phyloP scores from a whole-genome alignment of 305 asterid genomes.

The Solanum hybrid region DNA sequence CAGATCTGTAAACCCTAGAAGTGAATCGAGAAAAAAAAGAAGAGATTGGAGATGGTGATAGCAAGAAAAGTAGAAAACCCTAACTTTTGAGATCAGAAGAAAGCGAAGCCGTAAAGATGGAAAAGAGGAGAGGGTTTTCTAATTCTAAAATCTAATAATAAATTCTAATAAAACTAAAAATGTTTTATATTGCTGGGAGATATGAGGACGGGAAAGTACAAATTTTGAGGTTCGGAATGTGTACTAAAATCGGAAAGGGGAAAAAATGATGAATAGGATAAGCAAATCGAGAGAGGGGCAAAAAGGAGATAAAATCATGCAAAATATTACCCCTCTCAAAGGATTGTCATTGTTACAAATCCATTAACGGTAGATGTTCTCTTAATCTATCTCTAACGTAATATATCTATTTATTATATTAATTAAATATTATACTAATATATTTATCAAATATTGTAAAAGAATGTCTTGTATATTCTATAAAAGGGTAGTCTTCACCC shows the following conservation, averaged over 20 bases:
- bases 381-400: too few species aligned
- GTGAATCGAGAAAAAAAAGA: background rate
- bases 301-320: too few species aligned
- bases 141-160: background rate
- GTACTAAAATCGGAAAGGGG: background rate
- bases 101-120: background rate
- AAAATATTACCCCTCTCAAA: too few species aligned
- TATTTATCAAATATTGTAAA: too few species aligned
- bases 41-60: background rate
- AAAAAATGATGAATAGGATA: background rate
- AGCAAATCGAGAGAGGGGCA: background rate
- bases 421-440: too few species aligned
- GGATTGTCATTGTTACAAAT: too few species aligned
- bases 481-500: too few species aligned
- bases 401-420: too few species aligned
- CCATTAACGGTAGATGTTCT: too few species aligned
- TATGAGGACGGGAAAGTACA: background rate
- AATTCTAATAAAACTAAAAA: background rate
- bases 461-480: too few species aligned
- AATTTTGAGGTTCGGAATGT: background rate
- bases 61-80: background rate
- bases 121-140: background rate
- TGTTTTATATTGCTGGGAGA: background rate
- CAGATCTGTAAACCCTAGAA: background rate
- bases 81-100: background rate